Evolutionary conservation across 2,329 filamentous ascomycete species (phyloP), one percentile per base, ranked within the genome.

Genomic region (Westerdykella ornata): DNA sequence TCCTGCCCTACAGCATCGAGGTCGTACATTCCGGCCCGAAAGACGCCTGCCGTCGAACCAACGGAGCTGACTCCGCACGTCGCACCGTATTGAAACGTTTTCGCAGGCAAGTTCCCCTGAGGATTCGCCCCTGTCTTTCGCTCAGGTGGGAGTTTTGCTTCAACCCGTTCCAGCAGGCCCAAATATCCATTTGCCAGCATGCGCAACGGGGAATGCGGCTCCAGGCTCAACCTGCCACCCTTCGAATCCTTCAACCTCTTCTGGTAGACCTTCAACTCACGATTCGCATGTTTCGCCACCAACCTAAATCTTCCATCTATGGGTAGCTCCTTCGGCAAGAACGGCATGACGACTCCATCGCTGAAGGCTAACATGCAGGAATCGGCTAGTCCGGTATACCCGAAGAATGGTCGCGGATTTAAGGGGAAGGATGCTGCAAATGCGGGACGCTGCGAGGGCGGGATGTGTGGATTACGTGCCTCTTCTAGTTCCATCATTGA

Each of bases 321-420:
- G 0, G 59, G 52, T 0, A 72, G 51, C 3, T 45, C 31, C 0
- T 60, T 59, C 2, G 60, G 60, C 0, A 72, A 46, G 45, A 68
- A 71, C 0, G 70, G 70, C 44, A 74, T 60, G 1, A 67, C 51
- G 35, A 74, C 66, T 5, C 70, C 70, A 35, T 72, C 69, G 49
- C 60, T 64, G 53, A 74, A 74, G 5, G 69, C 65, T 3, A 74
- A 56, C 70, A 72, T 73, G 42, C 70, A 68, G 19, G 62, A 67
- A 22, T 73, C 66, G 1, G 69, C 57, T 1, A 61, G 54, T n/a
- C 57, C 55, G 2, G 58, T 54, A 38, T 60, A 59, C 31, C 59
- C 53, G 41, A 72, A 70, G 51, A 68, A 68, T 1, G 67, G 60
- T 6, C 70, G 67, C 1, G 71, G 71, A 42, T 72, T 72, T 13